Conservation (phyloP, 257 asterid species). For the Schizonepeta tenuifolia region DNA sequence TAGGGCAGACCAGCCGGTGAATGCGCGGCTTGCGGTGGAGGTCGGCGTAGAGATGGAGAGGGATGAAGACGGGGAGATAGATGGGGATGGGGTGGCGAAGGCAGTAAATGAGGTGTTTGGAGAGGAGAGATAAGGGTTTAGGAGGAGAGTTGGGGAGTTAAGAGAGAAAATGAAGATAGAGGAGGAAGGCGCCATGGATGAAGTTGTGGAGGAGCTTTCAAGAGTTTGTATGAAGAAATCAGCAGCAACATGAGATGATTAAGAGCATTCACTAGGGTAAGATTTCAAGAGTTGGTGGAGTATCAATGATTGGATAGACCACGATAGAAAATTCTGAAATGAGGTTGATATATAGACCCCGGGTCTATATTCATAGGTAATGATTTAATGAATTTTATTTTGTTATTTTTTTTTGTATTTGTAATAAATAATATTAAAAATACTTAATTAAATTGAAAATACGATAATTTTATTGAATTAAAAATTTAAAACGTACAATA, state of each 20-base stretch:
- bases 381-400: no score
- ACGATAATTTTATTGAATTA: no score
- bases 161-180: constrained; percentile 38
- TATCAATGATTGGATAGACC: no score
- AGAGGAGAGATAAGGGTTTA: constrained; percentile 31
- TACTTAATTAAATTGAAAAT: no score
- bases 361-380: no score
- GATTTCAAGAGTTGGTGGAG: no score
- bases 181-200: constrained; percentile 27
- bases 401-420: no score
- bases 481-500: no score
- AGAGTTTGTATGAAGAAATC: constrained; percentile 28
- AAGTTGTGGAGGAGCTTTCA: constrained; percentile 28
- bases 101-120: constrained; percentile 33
- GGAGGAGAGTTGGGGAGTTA: constrained; percentile 30
- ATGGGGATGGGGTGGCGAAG: constrained; percentile 36
- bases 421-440: no score
- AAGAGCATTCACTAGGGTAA: no score
- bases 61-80: constrained; percentile 29
- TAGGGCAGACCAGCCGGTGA: constrained; percentile 42
- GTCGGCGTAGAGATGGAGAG: constrained; percentile 40
- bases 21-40: constrained; percentile 34
- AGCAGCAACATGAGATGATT: neutral
- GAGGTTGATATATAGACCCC: no score
- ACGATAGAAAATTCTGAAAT: no score